Conservation (phyloP, 2,329 filamentous ascomycete genomes). For the Amphichorda felina region DNA sequence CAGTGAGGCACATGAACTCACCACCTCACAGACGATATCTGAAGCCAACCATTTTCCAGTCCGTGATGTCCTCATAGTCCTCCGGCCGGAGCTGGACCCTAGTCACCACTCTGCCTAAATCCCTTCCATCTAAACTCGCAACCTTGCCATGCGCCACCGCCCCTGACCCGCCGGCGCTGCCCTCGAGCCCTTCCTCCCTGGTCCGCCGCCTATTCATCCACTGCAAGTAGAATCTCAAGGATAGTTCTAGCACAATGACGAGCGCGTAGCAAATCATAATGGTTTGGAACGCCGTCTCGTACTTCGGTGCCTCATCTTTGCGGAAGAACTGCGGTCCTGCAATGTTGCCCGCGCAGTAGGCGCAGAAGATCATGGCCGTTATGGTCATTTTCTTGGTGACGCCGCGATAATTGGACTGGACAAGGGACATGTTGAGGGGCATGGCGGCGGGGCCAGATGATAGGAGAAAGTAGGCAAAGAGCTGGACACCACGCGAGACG, state of each 20-base stretch:
- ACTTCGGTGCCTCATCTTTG: constrained; percentile 33
- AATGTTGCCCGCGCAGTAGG: constrained; percentile 45
- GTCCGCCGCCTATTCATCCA: constrained; percentile 29
- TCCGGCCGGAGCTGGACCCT: constrained; percentile 25
- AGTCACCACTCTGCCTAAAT: constrained; percentile 17
- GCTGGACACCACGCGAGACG: constrained; percentile 28
- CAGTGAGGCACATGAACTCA: too few species aligned
- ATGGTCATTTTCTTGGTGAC: constrained; percentile 51
- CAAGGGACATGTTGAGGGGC: constrained; percentile 41
- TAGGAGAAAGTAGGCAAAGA: constrained; percentile 47
- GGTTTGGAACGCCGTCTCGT: constrained; percentile 39
- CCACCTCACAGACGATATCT: constrained; percentile 36
- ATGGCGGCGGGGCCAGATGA: constrained; percentile 39
- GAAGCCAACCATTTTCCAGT: constrained; percentile 47
- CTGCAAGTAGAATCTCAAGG: constrained; percentile 34
- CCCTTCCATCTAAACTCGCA: constrained; percentile 11
- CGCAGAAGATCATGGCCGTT: constrained; percentile 41
- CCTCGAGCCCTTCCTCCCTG: constrained; percentile 28
- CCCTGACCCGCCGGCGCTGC: constrained; percentile 28
- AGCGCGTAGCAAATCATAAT: constrained; percentile 46
- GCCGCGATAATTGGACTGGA: constrained; percentile 42
- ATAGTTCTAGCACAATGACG: constrained; percentile 28
- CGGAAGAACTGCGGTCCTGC: constrained; percentile 43
- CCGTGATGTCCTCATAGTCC: constrained; percentile 46
- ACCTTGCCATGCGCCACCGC: constrained; percentile 24